Percentiles rank a stretch among this genome's conserved stretches.
phyloP scores from a whole-genome alignment of 2,329 filamentous ascomycete genomes.

The Fusarium irregulare region DNA sequence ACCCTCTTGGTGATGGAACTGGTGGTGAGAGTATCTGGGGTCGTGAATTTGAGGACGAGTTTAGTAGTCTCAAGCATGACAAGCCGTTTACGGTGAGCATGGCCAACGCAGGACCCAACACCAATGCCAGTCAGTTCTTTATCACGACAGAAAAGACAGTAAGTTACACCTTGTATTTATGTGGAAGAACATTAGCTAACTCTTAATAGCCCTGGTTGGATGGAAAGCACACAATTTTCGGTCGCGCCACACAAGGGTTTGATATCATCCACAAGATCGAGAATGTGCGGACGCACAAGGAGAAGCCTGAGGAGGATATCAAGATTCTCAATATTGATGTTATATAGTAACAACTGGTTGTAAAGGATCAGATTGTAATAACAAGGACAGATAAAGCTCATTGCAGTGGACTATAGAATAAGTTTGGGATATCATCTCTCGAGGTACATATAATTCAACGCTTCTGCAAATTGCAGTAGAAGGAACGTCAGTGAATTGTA shows the following conservation, averaged over 20 bases:
- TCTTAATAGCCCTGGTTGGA: conserved; percentile 83
- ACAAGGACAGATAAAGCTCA: not conserved
- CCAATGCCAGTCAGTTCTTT: conserved; percentile 97
- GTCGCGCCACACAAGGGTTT: conserved; percentile 86
- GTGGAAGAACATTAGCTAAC: conserved; percentile 5
- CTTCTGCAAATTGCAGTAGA: not conserved
- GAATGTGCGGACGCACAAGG: conserved; percentile 84
- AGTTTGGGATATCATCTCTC: not conserved
- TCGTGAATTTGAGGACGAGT: conserved; percentile 95
- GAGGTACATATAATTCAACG: not conserved
- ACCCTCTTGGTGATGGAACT: conserved; percentile 90
- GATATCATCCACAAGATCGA: conserved; percentile 98
- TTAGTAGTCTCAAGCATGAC: conserved; percentile 90
- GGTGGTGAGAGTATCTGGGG: conserved; percentile 94
- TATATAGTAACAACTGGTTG: conserved; percentile 50
- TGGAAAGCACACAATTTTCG: conserved; percentile 96
- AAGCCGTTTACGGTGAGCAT: conserved; percentile 97
- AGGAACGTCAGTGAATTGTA: not conserved
- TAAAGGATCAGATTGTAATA: not conserved
- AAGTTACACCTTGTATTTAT: conserved; percentile 51
- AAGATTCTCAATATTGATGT: conserved; percentile 92
- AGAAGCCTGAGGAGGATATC: conserved; percentile 96
- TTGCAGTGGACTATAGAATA: not conserved
- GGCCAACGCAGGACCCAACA: conserved; percentile 96
- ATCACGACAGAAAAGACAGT: conserved; percentile 97